These are phyloP conservation scores for Flueggea neowawraea DNA, from an alignment of 441 rosid species.

Conservation along the genomic window DNA sequence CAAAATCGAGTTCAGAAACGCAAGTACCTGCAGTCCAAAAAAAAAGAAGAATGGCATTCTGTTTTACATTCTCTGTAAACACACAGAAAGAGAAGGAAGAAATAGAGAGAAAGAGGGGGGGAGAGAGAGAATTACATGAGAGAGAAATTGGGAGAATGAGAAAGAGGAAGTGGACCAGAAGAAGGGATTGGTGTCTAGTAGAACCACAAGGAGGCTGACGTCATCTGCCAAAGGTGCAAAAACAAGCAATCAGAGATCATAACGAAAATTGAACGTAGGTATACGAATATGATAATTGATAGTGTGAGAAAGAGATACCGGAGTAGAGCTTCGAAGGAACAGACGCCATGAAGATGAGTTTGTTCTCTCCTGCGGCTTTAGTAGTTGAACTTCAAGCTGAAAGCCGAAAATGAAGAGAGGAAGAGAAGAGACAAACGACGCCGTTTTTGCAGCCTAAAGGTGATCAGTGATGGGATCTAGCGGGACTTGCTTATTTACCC, in stretches of 20 bases:
- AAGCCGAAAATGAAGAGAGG: too few species aligned
- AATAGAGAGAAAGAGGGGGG: too few species aligned
- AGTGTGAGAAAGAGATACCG: conserved; percentile 30
- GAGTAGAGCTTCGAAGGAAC: conserved; percentile 68
- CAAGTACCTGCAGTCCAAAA: conserved; percentile 50
- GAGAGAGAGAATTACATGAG: conserved; percentile 48
- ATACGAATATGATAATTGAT: neutral
- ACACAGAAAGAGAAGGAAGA: neutral
- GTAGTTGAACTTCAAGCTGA: too few species aligned
- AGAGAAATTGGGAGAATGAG: conserved; percentile 71
- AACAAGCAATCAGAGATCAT: neutral
- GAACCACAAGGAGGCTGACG: conserved; percentile 73
- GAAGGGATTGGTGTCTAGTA: conserved; percentile 81
- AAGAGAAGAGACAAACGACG: too few species aligned
- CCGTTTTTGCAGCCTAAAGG: too few species aligned
- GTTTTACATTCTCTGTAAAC: neutral
- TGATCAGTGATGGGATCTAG: too few species aligned
- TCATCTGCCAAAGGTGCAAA: conserved; percentile 49
- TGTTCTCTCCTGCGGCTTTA: too few species aligned
- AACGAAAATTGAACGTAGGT: neutral
- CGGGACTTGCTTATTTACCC: too few species aligned
- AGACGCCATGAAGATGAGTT: conserved; percentile 42
- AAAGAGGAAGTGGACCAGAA: conserved; percentile 66
- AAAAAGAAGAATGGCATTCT: too few species aligned
- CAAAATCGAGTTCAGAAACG: conserved; percentile 72